Conservation (phyloP, 495 filamentous ascomycete genomes). For the Xylaria grammica region DNA sequence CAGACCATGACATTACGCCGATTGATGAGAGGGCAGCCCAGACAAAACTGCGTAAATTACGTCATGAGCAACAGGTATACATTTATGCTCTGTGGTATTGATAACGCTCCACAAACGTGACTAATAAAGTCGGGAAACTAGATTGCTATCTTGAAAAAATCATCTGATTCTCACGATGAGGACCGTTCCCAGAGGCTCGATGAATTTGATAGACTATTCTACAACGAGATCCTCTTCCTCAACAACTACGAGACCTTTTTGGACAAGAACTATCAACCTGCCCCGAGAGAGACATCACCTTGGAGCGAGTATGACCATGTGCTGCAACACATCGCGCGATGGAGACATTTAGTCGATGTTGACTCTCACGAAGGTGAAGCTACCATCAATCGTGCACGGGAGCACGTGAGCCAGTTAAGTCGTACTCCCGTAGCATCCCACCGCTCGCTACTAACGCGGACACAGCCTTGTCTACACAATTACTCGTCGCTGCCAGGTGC, state of each 20-base stretch:
- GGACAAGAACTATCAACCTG: background rate
- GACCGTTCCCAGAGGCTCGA: background rate
- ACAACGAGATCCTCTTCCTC: conserved; percentile 9
- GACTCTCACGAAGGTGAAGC: conserved; percentile 23
- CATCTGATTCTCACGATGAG: background rate
- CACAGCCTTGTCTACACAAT: conserved; percentile 33
- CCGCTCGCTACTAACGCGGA: conserved; percentile 18
- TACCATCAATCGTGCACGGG: conserved; percentile 26
- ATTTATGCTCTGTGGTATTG: background rate
- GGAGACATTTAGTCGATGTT: conserved; percentile 8
- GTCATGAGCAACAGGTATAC: conserved; percentile 11
- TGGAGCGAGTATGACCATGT: conserved; percentile 22
- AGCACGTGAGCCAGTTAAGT: conserved; percentile 34
- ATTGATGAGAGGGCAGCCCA: conserved; percentile 1
- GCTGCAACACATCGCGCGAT: conserved; percentile 14
- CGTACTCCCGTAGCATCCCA: background rate
- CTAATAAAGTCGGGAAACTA: conserved; percentile 2
- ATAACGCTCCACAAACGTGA: background rate
- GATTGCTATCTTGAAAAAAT: conserved; percentile 7
- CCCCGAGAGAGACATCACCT: background rate
- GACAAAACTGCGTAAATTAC: background rate
- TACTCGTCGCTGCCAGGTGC: conserved; percentile 33
- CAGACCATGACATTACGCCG: background rate
- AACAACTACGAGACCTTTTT: background rate
- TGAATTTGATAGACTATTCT: background rate